These are phyloP conservation scores for Colletotrichum somersetense DNA, from an alignment of 2,329 filamentous ascomycete species.

Conservation along the genomic window DNA sequence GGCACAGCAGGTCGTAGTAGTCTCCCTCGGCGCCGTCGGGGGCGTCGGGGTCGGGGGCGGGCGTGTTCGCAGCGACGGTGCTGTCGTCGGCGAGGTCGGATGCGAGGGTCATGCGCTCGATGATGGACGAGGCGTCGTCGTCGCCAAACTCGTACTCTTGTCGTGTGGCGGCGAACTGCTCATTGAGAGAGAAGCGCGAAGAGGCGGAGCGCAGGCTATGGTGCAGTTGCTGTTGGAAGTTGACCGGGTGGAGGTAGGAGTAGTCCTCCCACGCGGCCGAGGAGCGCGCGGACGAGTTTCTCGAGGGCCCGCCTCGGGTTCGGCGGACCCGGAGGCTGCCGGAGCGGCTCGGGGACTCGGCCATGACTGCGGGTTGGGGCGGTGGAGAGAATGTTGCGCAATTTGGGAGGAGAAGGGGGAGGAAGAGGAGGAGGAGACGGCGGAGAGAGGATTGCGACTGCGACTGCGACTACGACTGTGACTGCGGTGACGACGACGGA, in stretches of 20 bases:
- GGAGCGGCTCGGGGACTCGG: constrained; percentile 45
- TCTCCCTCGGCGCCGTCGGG: constrained; percentile 47
- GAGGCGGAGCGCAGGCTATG: constrained; percentile 52
- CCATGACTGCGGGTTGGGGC: constrained; percentile 42
- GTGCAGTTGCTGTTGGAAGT: constrained; percentile 21
- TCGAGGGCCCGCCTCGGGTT: constrained; percentile 40
- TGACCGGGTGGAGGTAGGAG: constrained; percentile 35
- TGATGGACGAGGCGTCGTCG: constrained; percentile 60
- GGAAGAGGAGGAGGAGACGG: not conserved
- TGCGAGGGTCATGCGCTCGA: constrained; percentile 50
- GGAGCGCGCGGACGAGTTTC: constrained; percentile 46
- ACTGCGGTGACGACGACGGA: not conserved
- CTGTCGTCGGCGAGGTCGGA: constrained; percentile 45
- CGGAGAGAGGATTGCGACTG: not conserved
- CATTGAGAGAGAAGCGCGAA: constrained; percentile 61
- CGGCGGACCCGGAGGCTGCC: constrained; percentile 49
- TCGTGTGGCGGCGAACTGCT: constrained; percentile 62
- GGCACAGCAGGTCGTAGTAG: constrained; percentile 61
- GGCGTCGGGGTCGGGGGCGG: constrained; percentile 21
- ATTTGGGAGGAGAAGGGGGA: not conserved
- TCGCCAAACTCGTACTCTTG: constrained; percentile 62
- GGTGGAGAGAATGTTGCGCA: not conserved
- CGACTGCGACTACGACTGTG: not conserved
- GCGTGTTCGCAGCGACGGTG: constrained; percentile 32
- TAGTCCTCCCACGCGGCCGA: constrained; percentile 43